These are phyloP conservation scores for Pyrus communis DNA, from an alignment of 306 rosid species.

Conservation along the genomic window DNA sequence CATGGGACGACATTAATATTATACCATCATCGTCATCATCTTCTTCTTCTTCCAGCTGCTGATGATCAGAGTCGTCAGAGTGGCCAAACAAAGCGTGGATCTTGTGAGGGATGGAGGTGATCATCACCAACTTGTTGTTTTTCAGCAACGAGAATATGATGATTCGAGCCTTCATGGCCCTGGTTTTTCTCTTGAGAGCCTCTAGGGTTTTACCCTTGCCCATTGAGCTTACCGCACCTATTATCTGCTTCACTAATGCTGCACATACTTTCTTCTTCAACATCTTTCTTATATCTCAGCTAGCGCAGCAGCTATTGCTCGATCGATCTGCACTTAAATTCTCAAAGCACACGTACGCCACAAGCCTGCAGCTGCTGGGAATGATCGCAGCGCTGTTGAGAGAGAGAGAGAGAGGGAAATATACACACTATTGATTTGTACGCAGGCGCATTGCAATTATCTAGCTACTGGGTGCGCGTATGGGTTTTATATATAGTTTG, in stretches of 20 bases:
- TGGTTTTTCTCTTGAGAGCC: conserved; percentile 34
- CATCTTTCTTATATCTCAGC: neutral
- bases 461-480: no score
- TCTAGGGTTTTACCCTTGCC: conserved; percentile 32
- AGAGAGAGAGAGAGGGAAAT: no score
- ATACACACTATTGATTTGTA: no score
- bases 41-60: no score
- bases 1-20: neutral
- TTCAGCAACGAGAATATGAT: conserved; percentile 41
- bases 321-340: neutral
- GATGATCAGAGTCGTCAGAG: neutral
- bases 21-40: no score
- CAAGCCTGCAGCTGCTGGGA: neutral
- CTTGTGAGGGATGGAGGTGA: conserved; percentile 32
- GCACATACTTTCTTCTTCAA: conserved; percentile 30
- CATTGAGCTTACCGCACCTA: conserved; percentile 22
- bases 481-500: no score
- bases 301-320: neutral
- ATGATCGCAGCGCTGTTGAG: no score
- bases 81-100: conserved; percentile 27
- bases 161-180: conserved; percentile 34
- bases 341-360: neutral
- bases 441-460: no score
- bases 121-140: conserved; percentile 34
- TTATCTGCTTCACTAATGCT: conserved; percentile 23